phyloP scores from a whole-genome alignment of 805 yeast species.

The Candida parachauliodes region DNA sequence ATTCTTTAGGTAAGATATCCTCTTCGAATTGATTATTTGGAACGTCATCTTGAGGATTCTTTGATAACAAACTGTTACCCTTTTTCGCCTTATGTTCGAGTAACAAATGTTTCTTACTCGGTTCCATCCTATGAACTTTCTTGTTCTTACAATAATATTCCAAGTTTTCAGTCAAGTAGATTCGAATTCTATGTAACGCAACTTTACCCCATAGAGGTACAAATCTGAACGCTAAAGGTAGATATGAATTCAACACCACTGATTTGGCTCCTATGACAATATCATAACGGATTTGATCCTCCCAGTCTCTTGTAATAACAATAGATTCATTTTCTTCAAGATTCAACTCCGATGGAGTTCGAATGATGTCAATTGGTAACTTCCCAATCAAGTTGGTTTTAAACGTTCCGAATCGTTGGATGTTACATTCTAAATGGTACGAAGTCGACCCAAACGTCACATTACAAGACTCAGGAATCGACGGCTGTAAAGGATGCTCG shows the following conservation, averaged over 20 bases:
- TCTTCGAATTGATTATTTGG: constrained; percentile 29
- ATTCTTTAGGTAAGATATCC: constrained; percentile 69
- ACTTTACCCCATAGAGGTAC: constrained; percentile 82
- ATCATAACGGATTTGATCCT: constrained; percentile 83
- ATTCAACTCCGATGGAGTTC: constrained; percentile 75
- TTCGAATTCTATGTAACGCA: constrained; percentile 77
- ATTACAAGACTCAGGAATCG: constrained; percentile 73
- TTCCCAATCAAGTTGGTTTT: constrained; percentile 68
- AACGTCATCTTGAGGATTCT: constrained; percentile 21
- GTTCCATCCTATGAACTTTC: constrained; percentile 90
- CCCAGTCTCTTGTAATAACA: constrained; percentile 89
- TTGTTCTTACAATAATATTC: constrained; percentile 86
- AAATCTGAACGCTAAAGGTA: constrained; percentile 81
- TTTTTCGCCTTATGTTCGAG: constrained; percentile 72
- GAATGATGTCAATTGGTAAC: constrained; percentile 60
- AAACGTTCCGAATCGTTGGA: constrained; percentile 83
- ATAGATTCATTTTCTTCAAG: constrained; percentile 92
- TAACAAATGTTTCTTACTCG: constrained; percentile 73
- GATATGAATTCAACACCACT: constrained; percentile 73
- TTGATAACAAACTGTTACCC: constrained; percentile 45
- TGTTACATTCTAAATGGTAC: constrained; percentile 63
- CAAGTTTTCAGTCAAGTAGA: constrained; percentile 81
- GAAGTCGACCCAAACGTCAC: constrained; percentile 80
- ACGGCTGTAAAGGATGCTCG: constrained; percentile 81
- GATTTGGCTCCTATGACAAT: constrained; percentile 88